These are phyloP conservation scores for Pelagomonas calceolata DNA, from an alignment of 108 stramenopile genomes.

Conservation along the genomic window DNA sequence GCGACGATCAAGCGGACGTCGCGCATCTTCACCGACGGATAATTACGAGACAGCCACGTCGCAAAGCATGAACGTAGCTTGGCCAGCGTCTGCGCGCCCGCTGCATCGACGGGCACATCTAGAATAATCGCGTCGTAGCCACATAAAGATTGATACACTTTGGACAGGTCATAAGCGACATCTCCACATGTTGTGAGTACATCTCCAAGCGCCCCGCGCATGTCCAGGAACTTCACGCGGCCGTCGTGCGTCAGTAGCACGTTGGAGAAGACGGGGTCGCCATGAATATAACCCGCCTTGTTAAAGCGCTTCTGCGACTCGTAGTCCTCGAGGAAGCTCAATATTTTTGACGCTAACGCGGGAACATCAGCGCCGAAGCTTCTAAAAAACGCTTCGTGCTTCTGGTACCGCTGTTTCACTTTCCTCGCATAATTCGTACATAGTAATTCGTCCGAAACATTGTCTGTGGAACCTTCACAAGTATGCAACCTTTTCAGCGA, in stretches of 20 bases:
- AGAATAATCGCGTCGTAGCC: slow-evolving; percentile 22
- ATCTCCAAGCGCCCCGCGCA: slow-evolving; percentile 21
- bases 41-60: slow-evolving; percentile 9
- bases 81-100: background rate
- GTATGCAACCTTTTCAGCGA: slow-evolving; percentile 7
- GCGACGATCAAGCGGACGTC: slow-evolving; percentile 13
- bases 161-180: slow-evolving; percentile 17
- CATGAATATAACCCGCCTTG: slow-evolving; percentile 11
- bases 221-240: slow-evolving; percentile 14
- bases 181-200: slow-evolving; percentile 12
- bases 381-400: background rate
- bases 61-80: background rate
- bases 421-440: background rate
- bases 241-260: slow-evolving; percentile 8
- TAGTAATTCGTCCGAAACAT: background rate
- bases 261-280: slow-evolving; percentile 23
- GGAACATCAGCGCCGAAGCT: background rate
- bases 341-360: background rate
- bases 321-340: background rate
- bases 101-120: slow-evolving; percentile 8
- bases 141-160: slow-evolving; percentile 20
- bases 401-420: background rate
- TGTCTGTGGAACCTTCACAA: background rate
- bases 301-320: background rate
- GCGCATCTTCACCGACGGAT: slow-evolving; percentile 3